phyloP scores from a whole-genome alignment of 2,329 filamentous ascomycete species.

The Annulohypoxylon truncatum region DNA sequence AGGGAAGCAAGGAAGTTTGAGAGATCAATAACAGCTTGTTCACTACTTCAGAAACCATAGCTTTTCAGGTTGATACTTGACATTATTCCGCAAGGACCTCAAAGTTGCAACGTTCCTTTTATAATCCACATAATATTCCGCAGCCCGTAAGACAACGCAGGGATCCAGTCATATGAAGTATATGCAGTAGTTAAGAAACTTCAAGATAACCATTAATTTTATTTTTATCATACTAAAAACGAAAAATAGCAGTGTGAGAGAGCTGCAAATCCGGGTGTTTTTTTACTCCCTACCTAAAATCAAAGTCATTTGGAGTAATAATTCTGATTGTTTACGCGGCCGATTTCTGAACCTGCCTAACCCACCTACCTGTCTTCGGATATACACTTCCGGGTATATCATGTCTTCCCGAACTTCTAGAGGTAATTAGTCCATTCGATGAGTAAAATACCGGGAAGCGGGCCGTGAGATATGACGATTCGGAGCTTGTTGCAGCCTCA shows the following conservation, averaged over 20 bases:
- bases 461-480: not conserved
- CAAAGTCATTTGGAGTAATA: not conserved
- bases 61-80: too few relatives aligned
- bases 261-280: constrained; percentile 8
- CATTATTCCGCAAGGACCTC: too few relatives aligned
- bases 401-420: not conserved
- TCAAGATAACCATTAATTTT: too few relatives aligned
- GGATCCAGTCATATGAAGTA: too few relatives aligned
- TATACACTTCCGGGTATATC: not conserved
- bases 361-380: not conserved
- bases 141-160: too few relatives aligned
- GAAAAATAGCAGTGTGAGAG: not conserved
- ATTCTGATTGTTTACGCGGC: not conserved
- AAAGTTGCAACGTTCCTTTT: too few relatives aligned
- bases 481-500: not conserved
- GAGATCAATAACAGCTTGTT: too few relatives aligned
- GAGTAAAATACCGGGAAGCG: not conserved
- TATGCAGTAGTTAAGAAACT: too few relatives aligned
- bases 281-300: constrained; percentile 3
- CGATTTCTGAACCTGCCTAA: not conserved
- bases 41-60: too few relatives aligned
- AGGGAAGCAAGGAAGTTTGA: too few relatives aligned
- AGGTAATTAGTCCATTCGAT: not conserved
- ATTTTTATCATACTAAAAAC: too few relatives aligned
- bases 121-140: not conserved